Conservation (phyloP, 306 rosid species). For the Vigna mungo region DNA sequence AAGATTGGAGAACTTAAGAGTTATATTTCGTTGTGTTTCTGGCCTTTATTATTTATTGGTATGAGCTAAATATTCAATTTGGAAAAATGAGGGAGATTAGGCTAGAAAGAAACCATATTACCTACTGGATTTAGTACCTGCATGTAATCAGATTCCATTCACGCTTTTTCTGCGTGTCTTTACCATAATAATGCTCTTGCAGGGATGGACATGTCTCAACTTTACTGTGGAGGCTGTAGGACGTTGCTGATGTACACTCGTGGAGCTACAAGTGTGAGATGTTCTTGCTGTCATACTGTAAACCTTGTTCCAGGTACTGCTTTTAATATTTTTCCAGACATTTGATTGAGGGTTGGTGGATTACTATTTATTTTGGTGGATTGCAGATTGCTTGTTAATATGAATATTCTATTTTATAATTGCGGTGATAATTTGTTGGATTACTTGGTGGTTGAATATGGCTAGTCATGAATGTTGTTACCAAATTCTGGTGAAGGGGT, state of each 20-base stretch:
- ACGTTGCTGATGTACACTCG: conserved; percentile 90
- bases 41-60: background rate
- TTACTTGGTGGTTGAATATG: conserved; percentile 30
- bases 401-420: conserved; percentile 24
- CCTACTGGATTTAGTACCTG: conserved; percentile 4
- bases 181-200: conserved; percentile 44
- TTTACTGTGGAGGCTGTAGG: conserved; percentile 96
- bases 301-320: conserved; percentile 86
- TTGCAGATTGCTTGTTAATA: background rate
- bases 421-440: conserved; percentile 38
- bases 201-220: conserved; percentile 95
- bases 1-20: background rate
- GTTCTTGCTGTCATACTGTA: conserved; percentile 92
- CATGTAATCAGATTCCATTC: background rate
- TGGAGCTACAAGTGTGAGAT: conserved; percentile 95
- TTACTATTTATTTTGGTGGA: conserved; percentile 29
- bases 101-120: conserved; percentile 4
- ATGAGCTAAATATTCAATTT: conserved; percentile 24
- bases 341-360: conserved; percentile 29
- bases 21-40: background rate
- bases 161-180: conserved; percentile 16
- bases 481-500: conserved; percentile 25
- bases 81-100: conserved; percentile 14
- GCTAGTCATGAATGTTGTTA: conserved; percentile 1
- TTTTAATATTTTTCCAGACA: conserved; percentile 1